Evolutionary conservation across 805 yeast species (phyloP).

Genomic region (Pichia cephalocereana): DNA sequence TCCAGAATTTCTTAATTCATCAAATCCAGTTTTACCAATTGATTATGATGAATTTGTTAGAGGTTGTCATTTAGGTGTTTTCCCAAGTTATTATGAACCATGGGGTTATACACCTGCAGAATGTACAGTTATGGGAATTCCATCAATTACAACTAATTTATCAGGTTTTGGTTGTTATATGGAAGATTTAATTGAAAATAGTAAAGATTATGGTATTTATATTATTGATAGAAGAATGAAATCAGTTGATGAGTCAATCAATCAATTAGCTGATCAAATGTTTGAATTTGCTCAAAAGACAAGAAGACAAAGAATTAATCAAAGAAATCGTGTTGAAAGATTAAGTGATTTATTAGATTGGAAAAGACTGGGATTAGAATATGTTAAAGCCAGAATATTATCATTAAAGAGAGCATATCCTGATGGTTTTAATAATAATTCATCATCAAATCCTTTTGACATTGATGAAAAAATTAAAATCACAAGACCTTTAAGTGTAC

Average conservation of each 20-base stretch:
- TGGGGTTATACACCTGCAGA: slow-evolving; percentile 99
- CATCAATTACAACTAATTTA: slow-evolving; percentile 89
- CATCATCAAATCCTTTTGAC: slow-evolving; percentile 29
- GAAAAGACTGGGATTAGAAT: slow-evolving; percentile 97
- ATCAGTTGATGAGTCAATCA: slow-evolving; percentile 85
- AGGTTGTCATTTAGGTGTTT: slow-evolving; percentile 96
- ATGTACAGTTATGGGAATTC: slow-evolving; percentile 99
- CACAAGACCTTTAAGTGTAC: slow-evolving; percentile 90
- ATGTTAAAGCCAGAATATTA: slow-evolving; percentile 87
- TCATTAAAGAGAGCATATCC: slow-evolving; percentile 93
- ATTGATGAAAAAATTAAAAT: slow-evolving; percentile 48
- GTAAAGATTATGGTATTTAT: slow-evolving; percentile 93
- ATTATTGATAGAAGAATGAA: slow-evolving; percentile 92
- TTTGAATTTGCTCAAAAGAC: slow-evolving; percentile 80
- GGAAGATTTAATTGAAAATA: slow-evolving; percentile 94
- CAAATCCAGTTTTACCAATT: slow-evolving; percentile 84
- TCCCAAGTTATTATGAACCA: slow-evolving; percentile 97
- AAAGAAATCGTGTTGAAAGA: slow-evolving; percentile 94
- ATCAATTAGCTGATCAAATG: slow-evolving; percentile 85
- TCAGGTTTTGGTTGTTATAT: slow-evolving; percentile 98
- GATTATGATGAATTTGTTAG: slow-evolving; percentile 97
- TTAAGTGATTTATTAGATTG: slow-evolving; percentile 89
- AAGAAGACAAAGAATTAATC: slow-evolving; percentile 95
- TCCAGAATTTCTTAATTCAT: slow-evolving; percentile 92
- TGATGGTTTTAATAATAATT: slow-evolving; percentile 48